These are phyloP conservation scores for Hirschioporus abietinus DNA, from an alignment of 768 basidiomycete genomes.

Conservation along the genomic window DNA sequence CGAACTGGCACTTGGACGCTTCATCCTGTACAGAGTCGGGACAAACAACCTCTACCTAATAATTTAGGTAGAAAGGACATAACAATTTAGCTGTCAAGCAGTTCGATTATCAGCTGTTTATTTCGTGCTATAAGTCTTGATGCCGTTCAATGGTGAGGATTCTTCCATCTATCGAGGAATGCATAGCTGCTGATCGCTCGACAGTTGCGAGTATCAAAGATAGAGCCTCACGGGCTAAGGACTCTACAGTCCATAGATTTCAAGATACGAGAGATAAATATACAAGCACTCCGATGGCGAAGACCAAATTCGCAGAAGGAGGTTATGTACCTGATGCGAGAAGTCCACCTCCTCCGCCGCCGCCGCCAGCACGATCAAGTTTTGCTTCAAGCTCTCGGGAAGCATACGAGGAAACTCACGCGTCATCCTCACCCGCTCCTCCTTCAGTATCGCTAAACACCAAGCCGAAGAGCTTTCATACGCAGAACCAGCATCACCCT, in stretches of 20 bases:
- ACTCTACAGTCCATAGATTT: slow-evolving; percentile 45
- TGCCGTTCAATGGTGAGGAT: not conserved
- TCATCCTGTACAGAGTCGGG: no score
- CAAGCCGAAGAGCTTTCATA: not conserved
- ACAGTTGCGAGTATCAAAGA: slow-evolving; percentile 63
- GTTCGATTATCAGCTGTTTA: no score
- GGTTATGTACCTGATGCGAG: not conserved
- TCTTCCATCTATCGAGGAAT: not conserved
- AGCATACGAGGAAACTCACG: not conserved
- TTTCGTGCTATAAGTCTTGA: no score
- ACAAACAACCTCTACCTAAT: no score
- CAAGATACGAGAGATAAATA: slow-evolving; percentile 32
- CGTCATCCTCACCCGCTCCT: no score
- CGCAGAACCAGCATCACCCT: slow-evolving; percentile 1
- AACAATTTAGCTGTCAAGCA: no score
- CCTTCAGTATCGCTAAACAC: not conserved
- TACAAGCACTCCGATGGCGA: slow-evolving; percentile 1
- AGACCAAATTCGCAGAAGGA: slow-evolving; percentile 3
- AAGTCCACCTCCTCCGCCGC: slow-evolving; percentile 1
- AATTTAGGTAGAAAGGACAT: no score
- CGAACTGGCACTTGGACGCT: no score
- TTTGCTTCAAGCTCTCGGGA: not conserved
- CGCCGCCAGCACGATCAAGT: not conserved
- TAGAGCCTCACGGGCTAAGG: slow-evolving; percentile 58
- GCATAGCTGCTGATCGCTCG: not conserved